Percentiles rank a stretch among this genome's conserved stretches.
phyloP scores from a whole-genome alignment of 2,329 filamentous ascomycete genomes.

The Aspergillus quadrilineatus region DNA sequence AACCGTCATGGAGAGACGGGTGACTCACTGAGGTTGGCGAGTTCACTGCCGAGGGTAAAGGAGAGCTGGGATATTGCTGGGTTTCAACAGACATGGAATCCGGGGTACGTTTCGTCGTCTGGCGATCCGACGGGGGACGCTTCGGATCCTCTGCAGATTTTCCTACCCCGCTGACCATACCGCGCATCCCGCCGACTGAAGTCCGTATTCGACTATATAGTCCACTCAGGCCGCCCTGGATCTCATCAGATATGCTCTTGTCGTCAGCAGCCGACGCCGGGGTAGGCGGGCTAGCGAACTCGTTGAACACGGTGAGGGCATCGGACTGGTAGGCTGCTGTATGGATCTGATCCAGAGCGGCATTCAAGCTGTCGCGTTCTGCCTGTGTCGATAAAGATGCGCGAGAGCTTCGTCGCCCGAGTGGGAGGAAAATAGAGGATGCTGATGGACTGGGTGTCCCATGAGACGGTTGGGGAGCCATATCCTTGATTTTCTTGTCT shows the following conservation, averaged over 20 bases:
- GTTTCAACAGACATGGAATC: slow-evolving; percentile 26
- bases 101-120: slow-evolving; percentile 25
- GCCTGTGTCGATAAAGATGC: slow-evolving; percentile 54
- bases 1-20: slow-evolving; percentile 30
- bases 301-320: slow-evolving; percentile 87
- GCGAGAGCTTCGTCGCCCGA: slow-evolving; percentile 49
- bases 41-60: slow-evolving; percentile 38
- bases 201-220: slow-evolving; percentile 83
- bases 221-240: slow-evolving; percentile 84
- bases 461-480: slow-evolving; percentile 39
- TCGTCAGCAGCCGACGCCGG: slow-evolving; percentile 64
- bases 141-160: slow-evolving; percentile 32
- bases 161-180: slow-evolving; percentile 43
- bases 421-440: slow-evolving; percentile 46
- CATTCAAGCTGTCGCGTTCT: slow-evolving; percentile 72
- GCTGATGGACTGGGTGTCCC: slow-evolving; percentile 45
- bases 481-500: slow-evolving; percentile 16
- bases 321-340: slow-evolving; percentile 81
- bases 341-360: slow-evolving; percentile 83
- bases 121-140: slow-evolving; percentile 28
- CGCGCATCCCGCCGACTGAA: slow-evolving; percentile 70
- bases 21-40: slow-evolving; percentile 36
- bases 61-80: slow-evolving; percentile 30
- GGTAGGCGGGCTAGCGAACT: slow-evolving; percentile 68
- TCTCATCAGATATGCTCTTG: slow-evolving; percentile 68